Percentiles rank a stretch among this genome's conserved stretches.
These are phyloP conservation scores for Lenwebbia sp. DNA, from an alignment of 345 rosid species.

Conservation along the genomic window DNA sequence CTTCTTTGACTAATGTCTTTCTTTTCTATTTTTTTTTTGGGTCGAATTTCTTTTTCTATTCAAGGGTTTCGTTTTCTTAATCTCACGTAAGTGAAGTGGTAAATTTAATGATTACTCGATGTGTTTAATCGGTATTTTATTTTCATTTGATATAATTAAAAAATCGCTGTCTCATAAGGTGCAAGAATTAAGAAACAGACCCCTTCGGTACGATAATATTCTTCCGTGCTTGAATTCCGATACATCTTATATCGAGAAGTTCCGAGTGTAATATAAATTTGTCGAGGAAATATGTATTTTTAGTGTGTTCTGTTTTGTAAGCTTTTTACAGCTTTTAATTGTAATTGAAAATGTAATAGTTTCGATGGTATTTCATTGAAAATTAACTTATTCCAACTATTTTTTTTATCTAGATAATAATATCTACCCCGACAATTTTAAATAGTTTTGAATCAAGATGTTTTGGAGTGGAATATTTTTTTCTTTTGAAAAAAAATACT, in stretches of 20 bases:
- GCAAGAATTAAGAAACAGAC: not conserved
- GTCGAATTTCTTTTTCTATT: not conserved
- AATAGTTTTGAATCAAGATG: not conserved
- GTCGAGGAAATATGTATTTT: not conserved
- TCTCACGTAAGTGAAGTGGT: not conserved
- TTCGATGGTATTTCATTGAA: not conserved
- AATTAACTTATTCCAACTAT: not conserved
- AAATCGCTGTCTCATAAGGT: not conserved
- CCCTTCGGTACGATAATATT: not conserved
- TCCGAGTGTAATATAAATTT: not conserved
- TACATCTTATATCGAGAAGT: not conserved
- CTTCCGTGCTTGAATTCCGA: not conserved
- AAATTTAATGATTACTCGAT: not conserved
- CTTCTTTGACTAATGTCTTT: not conserved
- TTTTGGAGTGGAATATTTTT: not conserved
- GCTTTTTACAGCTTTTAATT: not conserved
- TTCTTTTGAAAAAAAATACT: not conserved
- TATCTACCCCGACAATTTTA: not conserved
- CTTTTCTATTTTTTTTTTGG: too few relatives aligned
- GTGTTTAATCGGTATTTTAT: not conserved
- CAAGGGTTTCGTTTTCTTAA: not conserved
- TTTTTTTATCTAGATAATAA: not conserved
- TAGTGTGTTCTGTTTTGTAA: not conserved
- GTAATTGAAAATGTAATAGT: not conserved
- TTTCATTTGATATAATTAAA: not conserved